Evolutionary conservation across 257 asterid genomes (phyloP), one percentile per base, ranked within the genome.

Genomic region (Thymus quinquecostatus): DNA sequence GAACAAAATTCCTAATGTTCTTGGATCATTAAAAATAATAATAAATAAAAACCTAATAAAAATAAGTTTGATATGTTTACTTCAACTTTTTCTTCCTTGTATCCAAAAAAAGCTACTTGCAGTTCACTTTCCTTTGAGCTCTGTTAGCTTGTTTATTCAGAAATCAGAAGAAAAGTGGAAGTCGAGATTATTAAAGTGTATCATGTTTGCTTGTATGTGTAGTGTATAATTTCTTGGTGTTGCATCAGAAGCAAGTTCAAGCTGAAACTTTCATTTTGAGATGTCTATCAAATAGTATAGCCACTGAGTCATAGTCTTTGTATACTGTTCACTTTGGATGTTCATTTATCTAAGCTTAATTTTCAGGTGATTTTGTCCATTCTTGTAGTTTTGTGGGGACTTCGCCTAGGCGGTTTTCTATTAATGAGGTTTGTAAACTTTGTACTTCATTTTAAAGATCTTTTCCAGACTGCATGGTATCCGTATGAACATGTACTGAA

Each of bases 301-400:
- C n/a, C 36, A 12, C 36, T 48, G 36, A 62, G 8, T 43, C 30
- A 2, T 14, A 47, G 47, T 55, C 44, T 43, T 80, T 67, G 63
- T 47, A 49, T 13, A 32, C 57, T 6, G 0, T 34, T 68, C 47
- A 40, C 53, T 58, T 30, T 48, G n/a, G 58, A 72, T 59, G 38
- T 70, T 79, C 72, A 76, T 50, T 48, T 64, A 21, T 64, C 10
- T 27, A 12, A 8, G 13, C 58, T 40, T 54, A 50, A 53, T 73
- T 76, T 66, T 83, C 93, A 92, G 99, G 94, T 92, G 84, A 78
- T 88, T 68, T 68, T 88, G 71, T 83, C 98, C 40, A 28, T 84
- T 80, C 89, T 95, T 67, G 95, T 82, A 21, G 83, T 88, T 64
- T 41, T 82, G 47, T 95, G 99, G 98, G 99, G 99, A 69, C 95